Evolutionary conservation across 805 yeast genomes (phyloP).

Genomic region (Wickerhamiella spandovensis): DNA sequence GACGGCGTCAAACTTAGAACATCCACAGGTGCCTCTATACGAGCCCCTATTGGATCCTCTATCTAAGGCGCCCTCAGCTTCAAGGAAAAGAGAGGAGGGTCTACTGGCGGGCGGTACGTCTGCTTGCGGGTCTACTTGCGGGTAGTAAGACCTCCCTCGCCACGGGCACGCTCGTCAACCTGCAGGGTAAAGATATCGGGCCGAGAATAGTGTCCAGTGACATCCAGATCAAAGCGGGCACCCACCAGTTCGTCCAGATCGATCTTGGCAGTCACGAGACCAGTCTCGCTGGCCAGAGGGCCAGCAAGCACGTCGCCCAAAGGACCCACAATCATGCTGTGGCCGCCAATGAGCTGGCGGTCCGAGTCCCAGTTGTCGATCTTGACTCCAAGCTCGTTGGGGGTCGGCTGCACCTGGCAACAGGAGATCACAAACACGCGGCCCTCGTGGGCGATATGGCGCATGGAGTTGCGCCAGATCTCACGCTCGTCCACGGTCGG

Average conservation of each 20-base stretch:
- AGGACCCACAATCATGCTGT: slow-evolving; percentile 30
- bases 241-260: slow-evolving; percentile 28
- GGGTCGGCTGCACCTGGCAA: slow-evolving; percentile 28
- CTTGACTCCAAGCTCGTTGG: slow-evolving; percentile 7
- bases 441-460: slow-evolving; percentile 32
- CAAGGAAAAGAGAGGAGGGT: no score
- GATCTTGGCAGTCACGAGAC: slow-evolving; percentile 30
- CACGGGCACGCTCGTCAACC: slow-evolving; percentile 26
- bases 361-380: slow-evolving; percentile 22
- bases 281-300: slow-evolving; percentile 31
- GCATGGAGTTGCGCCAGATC: slow-evolving; percentile 32
- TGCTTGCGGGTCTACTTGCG: no score
- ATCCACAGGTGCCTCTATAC: no score
- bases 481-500: slow-evolving; percentile 35
- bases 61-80: no score
- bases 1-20: no score
- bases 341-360: slow-evolving; percentile 30
- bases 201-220: slow-evolving; percentile 33
- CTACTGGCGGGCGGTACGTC: not conserved
- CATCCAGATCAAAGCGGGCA: slow-evolving; percentile 33
- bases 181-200: slow-evolving; percentile 32
- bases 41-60: no score
- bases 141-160: not conserved
- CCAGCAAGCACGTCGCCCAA: slow-evolving; percentile 34
- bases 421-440: slow-evolving; percentile 30